Percentiles rank a stretch among this genome's conserved stretches.
phyloP scores from a whole-genome alignment of 192 early-diverging fungal genomes.

The Backusella sp. region DNA sequence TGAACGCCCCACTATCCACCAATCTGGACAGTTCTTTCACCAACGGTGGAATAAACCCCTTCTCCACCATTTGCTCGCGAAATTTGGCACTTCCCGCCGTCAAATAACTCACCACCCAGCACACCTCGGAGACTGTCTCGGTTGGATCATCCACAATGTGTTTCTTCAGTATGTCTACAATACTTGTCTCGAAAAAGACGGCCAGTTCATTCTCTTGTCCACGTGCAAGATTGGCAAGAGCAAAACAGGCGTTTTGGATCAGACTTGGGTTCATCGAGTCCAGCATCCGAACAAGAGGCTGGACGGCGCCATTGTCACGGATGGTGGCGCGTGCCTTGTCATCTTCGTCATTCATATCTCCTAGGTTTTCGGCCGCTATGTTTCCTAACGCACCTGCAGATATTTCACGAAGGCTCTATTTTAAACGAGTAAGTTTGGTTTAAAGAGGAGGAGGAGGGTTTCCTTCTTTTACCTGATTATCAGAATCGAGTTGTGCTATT shows the following conservation, averaged over 20 bases:
- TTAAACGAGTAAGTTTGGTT: neutral
- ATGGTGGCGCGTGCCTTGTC: slow-evolving; percentile 75
- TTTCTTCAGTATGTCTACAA: neutral
- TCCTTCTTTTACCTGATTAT: neutral
- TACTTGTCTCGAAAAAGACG: neutral
- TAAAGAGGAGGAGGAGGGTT: too few relatives aligned
- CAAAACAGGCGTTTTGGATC: slow-evolving; percentile 69
- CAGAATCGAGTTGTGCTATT: slow-evolving; percentile 23
- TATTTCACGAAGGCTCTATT: slow-evolving; percentile 38
- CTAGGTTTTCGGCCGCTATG: slow-evolving; percentile 66
- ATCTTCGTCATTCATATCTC: slow-evolving; percentile 50
- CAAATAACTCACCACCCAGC: slow-evolving; percentile 68
- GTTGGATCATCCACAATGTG: neutral
- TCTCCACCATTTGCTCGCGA: slow-evolving; percentile 39
- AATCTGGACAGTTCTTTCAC: slow-evolving; percentile 22
- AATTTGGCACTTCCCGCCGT: slow-evolving; percentile 49
- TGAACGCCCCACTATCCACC: slow-evolving; percentile 31
- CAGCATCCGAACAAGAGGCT: slow-evolving; percentile 70
- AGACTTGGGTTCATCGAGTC: slow-evolving; percentile 51
- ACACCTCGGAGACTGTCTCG: slow-evolving; percentile 57
- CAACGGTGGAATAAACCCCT: slow-evolving; percentile 35
- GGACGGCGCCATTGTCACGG: slow-evolving; percentile 71
- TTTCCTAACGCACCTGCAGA: slow-evolving; percentile 94
- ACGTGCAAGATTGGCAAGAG: slow-evolving; percentile 67
- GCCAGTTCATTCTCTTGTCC: slow-evolving; percentile 40